These are phyloP conservation scores for Castanea crenata DNA, from an alignment of 306 rosid species.

Conservation along the genomic window DNA sequence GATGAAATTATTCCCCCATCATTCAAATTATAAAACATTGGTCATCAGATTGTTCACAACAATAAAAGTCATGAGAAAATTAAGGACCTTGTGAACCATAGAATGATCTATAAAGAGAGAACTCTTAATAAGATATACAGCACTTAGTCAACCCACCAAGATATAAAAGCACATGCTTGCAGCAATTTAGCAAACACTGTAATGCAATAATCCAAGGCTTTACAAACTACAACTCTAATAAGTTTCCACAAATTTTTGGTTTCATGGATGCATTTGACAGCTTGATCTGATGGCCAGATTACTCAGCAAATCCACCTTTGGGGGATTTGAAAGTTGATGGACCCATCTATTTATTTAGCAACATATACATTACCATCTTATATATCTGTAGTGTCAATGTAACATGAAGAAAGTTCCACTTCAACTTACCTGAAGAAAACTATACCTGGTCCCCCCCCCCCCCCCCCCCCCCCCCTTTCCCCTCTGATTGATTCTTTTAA, in stretches of 20 bases:
- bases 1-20: not conserved
- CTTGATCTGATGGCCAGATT: not conserved
- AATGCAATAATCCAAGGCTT: not conserved
- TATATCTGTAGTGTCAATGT: too few relatives aligned
- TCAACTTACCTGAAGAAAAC: too few relatives aligned
- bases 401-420: too few relatives aligned
- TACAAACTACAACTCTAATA: not conserved
- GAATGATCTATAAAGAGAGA: not conserved
- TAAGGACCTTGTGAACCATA: not conserved
- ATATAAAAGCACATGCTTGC: not conserved
- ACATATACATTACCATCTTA: too few relatives aligned
- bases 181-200: conserved; percentile 6
- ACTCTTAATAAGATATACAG: not conserved
- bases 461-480: too few relatives aligned
- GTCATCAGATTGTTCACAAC: not conserved
- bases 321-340: too few relatives aligned
- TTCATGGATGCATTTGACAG: not conserved
- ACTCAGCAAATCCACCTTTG: too few relatives aligned
- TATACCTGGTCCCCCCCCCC: too few relatives aligned
- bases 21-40: not conserved
- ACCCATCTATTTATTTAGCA: too few relatives aligned
- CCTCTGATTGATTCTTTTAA: too few relatives aligned
- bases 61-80: not conserved
- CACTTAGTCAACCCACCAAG: too few relatives aligned
- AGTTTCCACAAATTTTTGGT: not conserved